phyloP scores from a whole-genome alignment of 2,329 filamentous ascomycete genomes.

The Colletotrichum phormii region DNA sequence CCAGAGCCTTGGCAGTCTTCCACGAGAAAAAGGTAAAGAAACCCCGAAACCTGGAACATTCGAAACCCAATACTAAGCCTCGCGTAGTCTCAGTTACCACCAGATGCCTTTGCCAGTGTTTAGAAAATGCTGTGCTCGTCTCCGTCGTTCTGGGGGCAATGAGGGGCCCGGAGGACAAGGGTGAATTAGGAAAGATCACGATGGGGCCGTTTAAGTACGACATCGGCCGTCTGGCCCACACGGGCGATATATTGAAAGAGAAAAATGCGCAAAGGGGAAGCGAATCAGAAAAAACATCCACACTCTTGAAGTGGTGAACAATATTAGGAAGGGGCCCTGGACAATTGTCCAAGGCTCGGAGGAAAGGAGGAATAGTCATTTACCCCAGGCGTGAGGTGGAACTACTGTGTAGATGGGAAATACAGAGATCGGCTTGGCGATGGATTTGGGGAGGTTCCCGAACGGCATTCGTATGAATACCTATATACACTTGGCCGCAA shows the following conservation, averaged over 20 bases:
- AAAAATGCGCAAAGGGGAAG: background rate
- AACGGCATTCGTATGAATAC: background rate
- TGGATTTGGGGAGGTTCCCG: background rate
- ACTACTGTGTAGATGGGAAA: background rate
- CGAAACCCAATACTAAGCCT: slow-evolving; percentile 13
- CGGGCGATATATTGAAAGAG: slow-evolving; percentile 15
- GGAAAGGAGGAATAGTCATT: slow-evolving; percentile 1
- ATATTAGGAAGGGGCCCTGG: slow-evolving; percentile 15
- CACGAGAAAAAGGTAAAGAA: slow-evolving; percentile 76
- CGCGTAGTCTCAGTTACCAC: slow-evolving; percentile 56
- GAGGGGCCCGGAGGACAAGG: slow-evolving; percentile 20
- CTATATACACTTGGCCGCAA: slow-evolving; percentile 8
- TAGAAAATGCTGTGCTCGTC: slow-evolving; percentile 36
- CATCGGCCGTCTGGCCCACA: slow-evolving; percentile 23
- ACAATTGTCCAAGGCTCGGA: slow-evolving; percentile 3
- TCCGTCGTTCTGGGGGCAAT: slow-evolving; percentile 4
- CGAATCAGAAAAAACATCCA: background rate
- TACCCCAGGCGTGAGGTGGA: slow-evolving; percentile 12
- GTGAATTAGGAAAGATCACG: slow-evolving; percentile 18
- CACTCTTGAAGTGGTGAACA: slow-evolving; percentile 1
- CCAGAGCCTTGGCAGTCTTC: slow-evolving; percentile 80
- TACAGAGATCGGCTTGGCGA: slow-evolving; percentile 13
- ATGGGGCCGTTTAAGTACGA: slow-evolving; percentile 21
- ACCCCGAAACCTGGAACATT: slow-evolving; percentile 2
- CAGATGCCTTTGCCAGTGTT: slow-evolving; percentile 56